Evolutionary conservation across 2,329 filamentous ascomycete species (phyloP).

Genomic region (Keithomyces neogunnii): DNA sequence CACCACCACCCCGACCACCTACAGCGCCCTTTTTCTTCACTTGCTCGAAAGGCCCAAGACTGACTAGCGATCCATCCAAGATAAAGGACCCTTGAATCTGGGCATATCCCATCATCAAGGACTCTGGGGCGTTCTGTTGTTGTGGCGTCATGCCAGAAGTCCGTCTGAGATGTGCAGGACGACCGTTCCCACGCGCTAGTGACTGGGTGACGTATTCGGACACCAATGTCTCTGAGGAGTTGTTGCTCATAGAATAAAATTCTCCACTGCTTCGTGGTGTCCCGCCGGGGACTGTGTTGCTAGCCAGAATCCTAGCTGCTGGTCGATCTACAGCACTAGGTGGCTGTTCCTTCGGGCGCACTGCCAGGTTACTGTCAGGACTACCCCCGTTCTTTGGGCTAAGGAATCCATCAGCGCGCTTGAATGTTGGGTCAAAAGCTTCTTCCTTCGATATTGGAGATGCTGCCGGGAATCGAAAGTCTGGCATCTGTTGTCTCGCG

Average conservation of each 20-base stretch:
- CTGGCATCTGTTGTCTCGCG: conserved; percentile 29
- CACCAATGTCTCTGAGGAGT: conserved; percentile 84
- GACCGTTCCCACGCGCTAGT: conserved; percentile 21
- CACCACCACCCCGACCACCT: conserved; percentile 77
- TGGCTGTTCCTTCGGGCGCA: conserved; percentile 34
- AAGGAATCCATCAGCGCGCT: conserved; percentile 28
- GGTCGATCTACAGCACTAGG: conserved; percentile 48
- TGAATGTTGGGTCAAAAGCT: conserved; percentile 17
- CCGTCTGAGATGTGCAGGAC: conserved; percentile 37
- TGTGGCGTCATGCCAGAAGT: conserved; percentile 35
- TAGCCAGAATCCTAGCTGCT: conserved; percentile 63
- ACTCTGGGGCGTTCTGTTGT: conserved; percentile 54
- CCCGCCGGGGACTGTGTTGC: conserved; percentile 61
- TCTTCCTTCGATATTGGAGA: conserved; percentile 31
- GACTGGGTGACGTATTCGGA: conserved; percentile 72
- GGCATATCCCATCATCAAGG: conserved; percentile 95
- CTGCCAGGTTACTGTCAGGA: conserved; percentile 27
- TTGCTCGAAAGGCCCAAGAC: conserved; percentile 84
- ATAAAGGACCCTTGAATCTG: conserved; percentile 90
- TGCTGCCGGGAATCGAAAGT: conserved; percentile 48
- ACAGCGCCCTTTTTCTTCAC: conserved; percentile 92
- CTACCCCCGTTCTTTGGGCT: conserved; percentile 27
- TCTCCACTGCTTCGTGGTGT: conserved; percentile 90
- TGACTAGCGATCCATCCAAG: conserved; percentile 83
- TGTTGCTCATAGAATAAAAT: conserved; percentile 90